These are phyloP conservation scores for Diaporthe vaccinii DNA, from an alignment of 2,329 filamentous ascomycete species.

Conservation along the genomic window DNA sequence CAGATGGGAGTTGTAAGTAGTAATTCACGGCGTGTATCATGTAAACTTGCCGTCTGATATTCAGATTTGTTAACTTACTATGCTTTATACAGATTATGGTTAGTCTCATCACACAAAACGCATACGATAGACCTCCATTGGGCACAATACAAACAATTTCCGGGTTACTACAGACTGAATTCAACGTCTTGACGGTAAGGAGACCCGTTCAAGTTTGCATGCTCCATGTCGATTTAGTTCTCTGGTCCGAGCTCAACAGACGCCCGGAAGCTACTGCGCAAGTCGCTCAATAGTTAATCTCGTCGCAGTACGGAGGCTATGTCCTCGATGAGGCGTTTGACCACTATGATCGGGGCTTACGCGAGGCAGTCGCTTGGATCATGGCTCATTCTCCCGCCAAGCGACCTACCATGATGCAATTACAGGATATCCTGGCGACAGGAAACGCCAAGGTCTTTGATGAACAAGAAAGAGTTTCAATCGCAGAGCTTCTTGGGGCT, in stretches of 20 bases:
- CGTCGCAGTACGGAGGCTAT: conserved; percentile 5
- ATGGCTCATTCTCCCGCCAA: background rate
- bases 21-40: too few species aligned
- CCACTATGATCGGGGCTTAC: background rate
- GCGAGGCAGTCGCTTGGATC: background rate
- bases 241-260: background rate
- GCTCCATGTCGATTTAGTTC: background rate
- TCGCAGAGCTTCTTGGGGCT: background rate
- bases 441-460: background rate
- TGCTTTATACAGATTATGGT: background rate
- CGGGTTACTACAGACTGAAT: background rate
- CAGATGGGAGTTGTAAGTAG: conserved; percentile 3
- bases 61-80: background rate
- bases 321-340: background rate
- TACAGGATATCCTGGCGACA: background rate
- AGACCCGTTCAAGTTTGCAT: too few species aligned
- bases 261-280: background rate
- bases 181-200: background rate
- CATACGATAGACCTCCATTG: background rate
- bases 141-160: background rate
- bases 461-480: background rate
- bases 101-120: background rate
- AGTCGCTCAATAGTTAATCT: background rate
- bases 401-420: conserved; percentile 4
- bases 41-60: accelerated